phyloP scores from a whole-genome alignment of 2,329 filamentous ascomycete species.

The Cryphonectria nitschkei region DNA sequence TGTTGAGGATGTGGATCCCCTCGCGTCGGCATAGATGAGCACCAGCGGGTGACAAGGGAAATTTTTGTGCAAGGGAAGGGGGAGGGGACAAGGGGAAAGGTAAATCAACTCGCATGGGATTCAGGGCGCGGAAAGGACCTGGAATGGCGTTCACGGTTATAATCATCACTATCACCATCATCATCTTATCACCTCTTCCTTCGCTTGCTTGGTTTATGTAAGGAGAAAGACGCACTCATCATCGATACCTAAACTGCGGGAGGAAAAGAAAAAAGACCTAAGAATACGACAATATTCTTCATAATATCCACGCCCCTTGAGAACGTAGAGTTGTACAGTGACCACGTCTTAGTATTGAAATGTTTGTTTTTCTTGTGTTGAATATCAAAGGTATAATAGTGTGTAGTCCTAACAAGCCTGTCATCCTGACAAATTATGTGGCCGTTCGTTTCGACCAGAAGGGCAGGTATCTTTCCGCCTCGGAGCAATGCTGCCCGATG shows the following conservation, averaged over 20 bases:
- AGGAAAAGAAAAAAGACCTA: slow-evolving; percentile 21
- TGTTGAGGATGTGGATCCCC: slow-evolving; percentile 69
- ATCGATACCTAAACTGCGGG: slow-evolving; percentile 30
- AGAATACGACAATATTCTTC: slow-evolving; percentile 13
- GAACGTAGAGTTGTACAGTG: background rate
- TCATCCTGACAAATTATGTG: background rate
- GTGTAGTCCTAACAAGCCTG: background rate
- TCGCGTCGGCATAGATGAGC: slow-evolving; percentile 46
- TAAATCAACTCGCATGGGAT: slow-evolving; percentile 20
- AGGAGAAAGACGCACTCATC: slow-evolving; percentile 28
- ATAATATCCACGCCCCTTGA: background rate
- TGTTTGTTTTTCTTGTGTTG: background rate
- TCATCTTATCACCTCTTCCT: slow-evolving; percentile 22
- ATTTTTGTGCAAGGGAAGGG: slow-evolving; percentile 11
- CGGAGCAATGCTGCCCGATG: background rate
- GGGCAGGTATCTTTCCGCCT: background rate
- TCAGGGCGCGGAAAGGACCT: slow-evolving; percentile 19
- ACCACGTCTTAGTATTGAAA: background rate
- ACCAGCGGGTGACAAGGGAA: slow-evolving; percentile 23
- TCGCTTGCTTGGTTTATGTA: slow-evolving; percentile 24
- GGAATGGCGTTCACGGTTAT: slow-evolving; percentile 28
- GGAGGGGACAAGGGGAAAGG: background rate
- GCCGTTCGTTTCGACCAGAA: background rate
- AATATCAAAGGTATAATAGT: background rate
- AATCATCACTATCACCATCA: slow-evolving; percentile 9